Evolutionary conservation across 2,329 filamentous ascomycete genomes (phyloP), one percentile per base, ranked within the genome.

Genomic region (Trichoderma brevicompactum): DNA sequence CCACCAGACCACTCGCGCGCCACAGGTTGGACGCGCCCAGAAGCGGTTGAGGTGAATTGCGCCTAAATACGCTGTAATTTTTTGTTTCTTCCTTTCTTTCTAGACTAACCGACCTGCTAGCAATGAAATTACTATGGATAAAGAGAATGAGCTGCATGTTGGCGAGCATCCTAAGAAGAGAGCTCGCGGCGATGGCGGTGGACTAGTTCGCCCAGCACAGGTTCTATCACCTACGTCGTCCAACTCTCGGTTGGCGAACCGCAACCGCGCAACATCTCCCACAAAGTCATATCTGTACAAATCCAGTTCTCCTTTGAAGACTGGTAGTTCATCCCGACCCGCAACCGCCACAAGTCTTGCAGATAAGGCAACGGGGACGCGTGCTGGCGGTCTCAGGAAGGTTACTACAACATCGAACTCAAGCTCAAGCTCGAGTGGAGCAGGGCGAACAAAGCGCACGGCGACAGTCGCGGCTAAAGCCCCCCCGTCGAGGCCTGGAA

Each of bases 211-310:
- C 69, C 76, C 85, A 67, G 79, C 83, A 56, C 83, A 90, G 75
- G 85, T 96, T 43, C 82, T 96, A 2, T 96, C 93, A 1, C 92
- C 92, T 2, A 90, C 91, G 60, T 94, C 92, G 0, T 89, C 90
- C 66, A 96, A 96, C 74, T 90, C 91, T 6, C 87, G 91, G 59
- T 83, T 90, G 15, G 80, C 70, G 66, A 75, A 76, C 19, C 85
- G 87, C 55, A 79, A 76, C 69, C 76, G 80, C 8, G 78, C 80
- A 2, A 73, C 74, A 5, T 85, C 86, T n/a, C 83, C 85, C 13
- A 76, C 79, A 28, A 89, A 89, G 72, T 81, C 85, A 3, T 81
- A 83, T 65, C 80, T 88, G 44, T 80, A 85, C 2, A 84, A 85
- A 28, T 84, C 87, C 28, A 79, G 82, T 15, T 90, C 89, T 28